phyloP scores from a whole-genome alignment of 352 stramenopile genomes.

The Thraustochytrium sp. region DNA sequence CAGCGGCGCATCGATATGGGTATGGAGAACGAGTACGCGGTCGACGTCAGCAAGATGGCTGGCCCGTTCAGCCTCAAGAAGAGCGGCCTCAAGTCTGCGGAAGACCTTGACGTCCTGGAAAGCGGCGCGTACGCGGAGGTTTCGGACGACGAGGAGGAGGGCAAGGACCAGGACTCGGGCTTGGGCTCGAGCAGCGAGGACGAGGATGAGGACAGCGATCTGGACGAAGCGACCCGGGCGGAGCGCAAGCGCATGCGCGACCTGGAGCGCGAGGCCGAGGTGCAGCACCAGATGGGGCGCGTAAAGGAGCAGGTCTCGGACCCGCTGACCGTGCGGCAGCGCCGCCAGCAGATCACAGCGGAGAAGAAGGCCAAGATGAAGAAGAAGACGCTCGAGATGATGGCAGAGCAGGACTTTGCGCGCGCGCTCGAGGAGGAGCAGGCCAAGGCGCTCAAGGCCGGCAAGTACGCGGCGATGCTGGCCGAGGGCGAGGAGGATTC shows the following conservation, averaged over 20 bases:
- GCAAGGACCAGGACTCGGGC: neutral
- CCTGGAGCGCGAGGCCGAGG: slow-evolving; percentile 33
- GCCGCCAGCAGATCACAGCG: slow-evolving; percentile 13
- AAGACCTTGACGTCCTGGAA: slow-evolving; percentile 13
- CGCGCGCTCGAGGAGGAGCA: slow-evolving; percentile 43
- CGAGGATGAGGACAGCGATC: neutral
- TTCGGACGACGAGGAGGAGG: neutral
- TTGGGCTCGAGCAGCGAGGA: too few species aligned
- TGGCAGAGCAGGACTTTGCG: slow-evolving; percentile 12
- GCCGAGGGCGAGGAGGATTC: slow-evolving; percentile 14
- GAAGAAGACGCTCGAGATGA: slow-evolving; percentile 40
- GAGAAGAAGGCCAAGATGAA: slow-evolving; percentile 48
- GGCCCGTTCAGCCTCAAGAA: slow-evolving; percentile 31
- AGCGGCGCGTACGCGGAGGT: neutral
- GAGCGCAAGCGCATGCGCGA: neutral
- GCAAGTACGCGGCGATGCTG: neutral
- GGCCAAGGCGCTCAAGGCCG: neutral
- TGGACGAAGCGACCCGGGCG: neutral
- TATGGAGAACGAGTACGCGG: slow-evolving; percentile 39
- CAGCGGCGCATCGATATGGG: slow-evolving; percentile 41
- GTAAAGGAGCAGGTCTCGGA: neutral
- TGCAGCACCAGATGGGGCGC: neutral
- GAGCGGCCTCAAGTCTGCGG: neutral
- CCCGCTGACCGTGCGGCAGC: slow-evolving; percentile 10
- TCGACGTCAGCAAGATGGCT: slow-evolving; percentile 10